Conservation (phyloP, 2,329 filamentous ascomycete species). For the Colletotrichum eremochloae region DNA sequence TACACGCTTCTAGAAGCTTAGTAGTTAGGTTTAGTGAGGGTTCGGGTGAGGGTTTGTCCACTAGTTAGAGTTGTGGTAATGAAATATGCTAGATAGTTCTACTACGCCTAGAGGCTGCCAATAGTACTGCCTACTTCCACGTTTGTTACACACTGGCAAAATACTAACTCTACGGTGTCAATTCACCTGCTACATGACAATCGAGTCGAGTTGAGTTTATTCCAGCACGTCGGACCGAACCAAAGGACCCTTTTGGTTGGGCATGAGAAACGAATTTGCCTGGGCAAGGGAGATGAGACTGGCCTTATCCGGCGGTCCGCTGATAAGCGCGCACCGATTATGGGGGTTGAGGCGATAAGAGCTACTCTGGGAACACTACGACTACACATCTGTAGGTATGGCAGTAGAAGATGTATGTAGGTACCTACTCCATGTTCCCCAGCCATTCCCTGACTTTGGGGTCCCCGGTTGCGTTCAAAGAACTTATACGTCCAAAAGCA, state of each 20-base stretch:
- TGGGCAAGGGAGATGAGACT: background rate
- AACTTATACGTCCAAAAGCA: constrained; percentile 21
- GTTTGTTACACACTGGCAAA: too few species aligned
- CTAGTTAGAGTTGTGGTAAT: too few species aligned
- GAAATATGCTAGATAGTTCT: too few species aligned
- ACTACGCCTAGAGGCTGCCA: too few species aligned
- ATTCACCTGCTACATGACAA: too few species aligned
- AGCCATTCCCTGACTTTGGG: constrained; percentile 15
- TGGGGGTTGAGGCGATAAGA: constrained; percentile 15
- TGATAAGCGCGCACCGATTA: constrained; percentile 31
- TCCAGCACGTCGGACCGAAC: background rate
- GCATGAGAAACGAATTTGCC: background rate
- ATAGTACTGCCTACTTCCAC: too few species aligned
- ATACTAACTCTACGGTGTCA: too few species aligned
- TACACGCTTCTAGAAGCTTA: too few species aligned
- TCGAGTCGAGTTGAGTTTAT: background rate
- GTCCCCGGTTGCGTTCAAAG: constrained; percentile 1
- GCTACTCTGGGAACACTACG: background rate
- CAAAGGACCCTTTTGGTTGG: constrained; percentile 15
- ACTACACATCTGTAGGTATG: too few species aligned
- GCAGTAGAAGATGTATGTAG: background rate
- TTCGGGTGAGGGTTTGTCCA: too few species aligned
- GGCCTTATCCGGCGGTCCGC: constrained; percentile 23
- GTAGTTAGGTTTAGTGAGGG: too few species aligned
- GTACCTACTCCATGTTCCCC: constrained; percentile 27